Base-by-base conservation (phyloP, 805 yeast genomes). In the Komagataella pseudopastoris region DNA sequence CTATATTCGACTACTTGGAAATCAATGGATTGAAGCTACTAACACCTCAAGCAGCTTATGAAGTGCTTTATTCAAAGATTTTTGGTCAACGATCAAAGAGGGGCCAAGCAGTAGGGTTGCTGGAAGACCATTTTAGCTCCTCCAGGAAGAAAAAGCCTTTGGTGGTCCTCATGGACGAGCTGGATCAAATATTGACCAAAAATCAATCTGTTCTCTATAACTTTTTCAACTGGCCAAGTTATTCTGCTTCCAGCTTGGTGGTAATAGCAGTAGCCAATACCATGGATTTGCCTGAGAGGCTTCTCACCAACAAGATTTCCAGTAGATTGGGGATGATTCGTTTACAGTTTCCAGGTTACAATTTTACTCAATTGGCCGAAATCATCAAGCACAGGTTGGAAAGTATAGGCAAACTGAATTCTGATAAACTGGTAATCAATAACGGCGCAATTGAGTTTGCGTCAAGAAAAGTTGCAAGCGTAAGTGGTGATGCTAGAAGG, bases 151-250 rank as follows among this genome's bases (percentile, higher is more conserved):
- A 69, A 44, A 70, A 71, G 45, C 85, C 90, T 1, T 68, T 85
- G 51, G 85, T 93, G 6, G 84, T 88, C 0, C 68, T 93, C 48
- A 70, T 93, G 66, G 99, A 93, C 67, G 99, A 93, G 63, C 71
- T 93, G 53, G 99, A 93, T 66, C 97, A 93, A 61, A 73, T 93
- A 50, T 90, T 89, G 8, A 83, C 90, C 1, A 81, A 78, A 51
- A 82, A 81, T 53, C 96, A 88, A 62, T 79, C 81, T 47, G 90
- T 91, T 43, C 83, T 91, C 84, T 93, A 93, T 69, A 93, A 93
- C 64, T 88, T 93, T 62, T 89, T 93, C 74, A 93, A 93, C 66
- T 93, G 99, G 99, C 96, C 99, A 4, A 81, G 96, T 0, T 81
- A 87, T 59, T 70, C 77, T 10, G 71, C 80, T 56, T 89, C 98